Base-by-base conservation (phyloP, 768 basidiomycete species). In the Neoboletus magnificus region DNA sequence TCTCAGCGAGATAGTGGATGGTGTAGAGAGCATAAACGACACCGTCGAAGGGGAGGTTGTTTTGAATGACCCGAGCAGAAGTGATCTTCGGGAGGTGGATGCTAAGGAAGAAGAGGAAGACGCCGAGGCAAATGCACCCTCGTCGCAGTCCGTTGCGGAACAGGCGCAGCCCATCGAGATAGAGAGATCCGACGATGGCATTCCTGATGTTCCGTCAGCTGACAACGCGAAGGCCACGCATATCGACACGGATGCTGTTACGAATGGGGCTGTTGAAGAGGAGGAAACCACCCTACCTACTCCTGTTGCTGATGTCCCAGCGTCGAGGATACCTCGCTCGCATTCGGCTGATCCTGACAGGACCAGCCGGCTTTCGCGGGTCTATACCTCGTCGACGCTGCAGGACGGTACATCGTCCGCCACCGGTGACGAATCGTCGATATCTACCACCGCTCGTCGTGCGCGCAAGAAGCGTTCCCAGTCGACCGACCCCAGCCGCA, bases 311-410 rank as follows among this genome's bases (percentile, higher is more conserved):
- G 73, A 72, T 30, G 41, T 69, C 36, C 66, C 71, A 39, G 37
- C 74, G 29, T 63, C 76, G 25, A 79, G 86, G 40, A 78, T 89
- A 46, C 85, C 81, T 39, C 87, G 91, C 22, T 91, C 91, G 6
- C 89, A 89, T 55, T 93, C 91, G 10, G 89, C 84, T 10, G 89
- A 91, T 66, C 88, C 87, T 8, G 86, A 85, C 70, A 84, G 77
- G 62, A 73, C 80, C 22, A 75, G 75, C 22, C 79, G 82, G 43
- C 68, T 85, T 44, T 81, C 86, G 18, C 83, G 87, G 37, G 75
- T 77, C 2, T 87, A 81, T 64, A 76, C 81, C 22, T 74, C 79
- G 33, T 85, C 82, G 23, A 78, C 80, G 3, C 72, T 73, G 49
- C 66, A 77, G 50, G 81, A 80, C 50, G 79, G 77, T 15, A 73